Percentiles rank a stretch among this genome's conserved stretches.
These are phyloP conservation scores for Astragalus membranaceus DNA, from an alignment of 306 rosid species.

Conservation along the genomic window DNA sequence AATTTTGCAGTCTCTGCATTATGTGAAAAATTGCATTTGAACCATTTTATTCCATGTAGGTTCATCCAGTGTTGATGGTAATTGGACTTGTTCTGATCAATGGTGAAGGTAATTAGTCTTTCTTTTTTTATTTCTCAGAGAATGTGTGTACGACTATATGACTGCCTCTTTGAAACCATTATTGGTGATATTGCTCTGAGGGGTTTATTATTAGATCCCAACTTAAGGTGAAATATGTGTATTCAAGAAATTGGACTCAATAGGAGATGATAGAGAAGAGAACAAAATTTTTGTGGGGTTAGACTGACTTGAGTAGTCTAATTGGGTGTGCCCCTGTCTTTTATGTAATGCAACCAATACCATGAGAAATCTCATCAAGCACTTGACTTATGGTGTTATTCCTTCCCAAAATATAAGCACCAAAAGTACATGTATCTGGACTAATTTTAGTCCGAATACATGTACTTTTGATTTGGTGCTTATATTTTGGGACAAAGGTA, in stretches of 20 bases:
- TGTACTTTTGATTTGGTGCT: too few species aligned
- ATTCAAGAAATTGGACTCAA: not conserved
- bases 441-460: too few species aligned
- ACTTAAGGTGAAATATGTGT: not conserved
- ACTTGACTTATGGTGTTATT: not conserved
- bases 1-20: not conserved
- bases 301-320: not conserved
- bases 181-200: not conserved
- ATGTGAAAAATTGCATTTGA: not conserved
- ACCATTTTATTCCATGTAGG: constrained; percentile 21
- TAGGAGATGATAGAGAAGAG: not conserved
- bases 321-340: not conserved
- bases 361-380: not conserved
- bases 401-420: too few species aligned
- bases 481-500: too few species aligned
- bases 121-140: not conserved
- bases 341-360: not conserved
- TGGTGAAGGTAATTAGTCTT: constrained; percentile 71
- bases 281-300: not conserved
- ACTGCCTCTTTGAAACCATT: not conserved
- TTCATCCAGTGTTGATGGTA: constrained; percentile 51
- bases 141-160: not conserved
- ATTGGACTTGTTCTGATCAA: constrained; percentile 44
- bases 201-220: constrained; percentile 2
- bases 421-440: too few species aligned